Evolutionary conservation across 73 alveolate genomes (phyloP).

Genomic region (Paramecium caudatum): DNA sequence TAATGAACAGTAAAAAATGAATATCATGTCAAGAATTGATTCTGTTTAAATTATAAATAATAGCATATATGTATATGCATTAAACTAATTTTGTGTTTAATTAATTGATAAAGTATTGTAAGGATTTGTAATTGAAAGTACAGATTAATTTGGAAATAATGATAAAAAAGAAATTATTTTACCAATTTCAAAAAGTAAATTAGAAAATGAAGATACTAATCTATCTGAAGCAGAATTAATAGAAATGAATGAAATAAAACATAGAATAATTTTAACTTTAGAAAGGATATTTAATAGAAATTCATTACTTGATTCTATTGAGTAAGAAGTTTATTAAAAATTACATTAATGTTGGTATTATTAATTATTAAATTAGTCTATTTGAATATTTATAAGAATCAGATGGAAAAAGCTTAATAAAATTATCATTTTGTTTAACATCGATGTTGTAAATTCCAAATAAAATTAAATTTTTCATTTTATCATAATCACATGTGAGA

Average conservation of each 20-base stretch:
- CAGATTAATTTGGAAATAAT: slow-evolving; percentile 45
- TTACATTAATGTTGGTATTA: slow-evolving; percentile 21
- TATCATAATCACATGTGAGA: background rate
- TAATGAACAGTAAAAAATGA: background rate
- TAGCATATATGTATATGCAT: background rate
- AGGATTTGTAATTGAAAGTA: slow-evolving; percentile 29
- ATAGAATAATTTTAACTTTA: background rate
- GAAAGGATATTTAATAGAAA: slow-evolving; percentile 25
- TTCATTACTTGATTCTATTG: background rate
- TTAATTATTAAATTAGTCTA: background rate
- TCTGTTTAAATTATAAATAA: background rate
- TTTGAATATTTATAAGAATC: slow-evolving; percentile 42
- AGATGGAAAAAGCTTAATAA: background rate
- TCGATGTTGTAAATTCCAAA: background rate
- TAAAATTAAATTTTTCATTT: background rate
- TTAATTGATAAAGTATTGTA: background rate
- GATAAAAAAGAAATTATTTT: slow-evolving; percentile 39
- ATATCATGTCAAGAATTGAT: background rate
- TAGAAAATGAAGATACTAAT: background rate
- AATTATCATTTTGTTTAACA: slow-evolving; percentile 3
- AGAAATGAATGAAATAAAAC: slow-evolving; percentile 6
- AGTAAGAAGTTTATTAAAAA: slow-evolving; percentile 31
- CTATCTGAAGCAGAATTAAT: background rate
- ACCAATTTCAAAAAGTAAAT: background rate
- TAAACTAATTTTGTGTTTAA: background rate